A percentile compares a stretch with the other conserved stretches of the same genome.
Evolutionary conservation across 2,329 filamentous ascomycete species (phyloP).

Genomic region (Neopestalotiopsis sp.): DNA sequence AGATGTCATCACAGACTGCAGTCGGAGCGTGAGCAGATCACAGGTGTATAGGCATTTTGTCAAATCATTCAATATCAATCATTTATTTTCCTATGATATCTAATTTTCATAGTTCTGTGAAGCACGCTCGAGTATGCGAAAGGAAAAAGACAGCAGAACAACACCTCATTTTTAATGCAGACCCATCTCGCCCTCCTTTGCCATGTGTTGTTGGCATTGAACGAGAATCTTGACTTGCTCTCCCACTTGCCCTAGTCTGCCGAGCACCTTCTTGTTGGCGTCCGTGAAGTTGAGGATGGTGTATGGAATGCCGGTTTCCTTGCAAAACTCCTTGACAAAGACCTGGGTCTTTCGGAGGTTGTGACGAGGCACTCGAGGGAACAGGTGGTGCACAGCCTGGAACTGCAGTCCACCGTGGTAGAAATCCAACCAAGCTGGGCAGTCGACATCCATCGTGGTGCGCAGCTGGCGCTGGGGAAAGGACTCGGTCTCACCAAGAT

Average conservation of each 20-base stretch:
- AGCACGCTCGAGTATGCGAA: not conserved
- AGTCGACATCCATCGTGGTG: constrained; percentile 77
- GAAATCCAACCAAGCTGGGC: constrained; percentile 73
- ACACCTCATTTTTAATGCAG: constrained; percentile 15
- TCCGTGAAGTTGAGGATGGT: constrained; percentile 65
- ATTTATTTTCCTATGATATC: not conserved
- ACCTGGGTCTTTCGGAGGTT: constrained; percentile 67
- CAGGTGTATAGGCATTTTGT: not conserved
- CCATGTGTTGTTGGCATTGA: constrained; percentile 59
- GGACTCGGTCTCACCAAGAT: constrained; percentile 67
- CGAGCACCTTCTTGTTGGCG: constrained; percentile 63
- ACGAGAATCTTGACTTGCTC: constrained; percentile 65
- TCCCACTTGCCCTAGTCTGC: constrained; percentile 55
- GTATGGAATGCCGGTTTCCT: constrained; percentile 68
- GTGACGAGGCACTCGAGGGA: constrained; percentile 70
- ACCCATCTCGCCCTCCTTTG: constrained; percentile 50
- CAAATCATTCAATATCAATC: not conserved
- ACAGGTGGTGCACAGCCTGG: constrained; percentile 74
- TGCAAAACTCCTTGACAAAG: constrained; percentile 66
- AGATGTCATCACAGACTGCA: too few species aligned
- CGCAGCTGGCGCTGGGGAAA: constrained; percentile 73
- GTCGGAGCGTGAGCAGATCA: too few species aligned
- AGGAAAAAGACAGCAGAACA: not conserved
- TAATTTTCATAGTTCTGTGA: not conserved
- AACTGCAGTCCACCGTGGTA: constrained; percentile 76